Base-by-base conservation (phyloP, 2,329 filamentous ascomycete species). In the Didymella pomorum region DNA sequence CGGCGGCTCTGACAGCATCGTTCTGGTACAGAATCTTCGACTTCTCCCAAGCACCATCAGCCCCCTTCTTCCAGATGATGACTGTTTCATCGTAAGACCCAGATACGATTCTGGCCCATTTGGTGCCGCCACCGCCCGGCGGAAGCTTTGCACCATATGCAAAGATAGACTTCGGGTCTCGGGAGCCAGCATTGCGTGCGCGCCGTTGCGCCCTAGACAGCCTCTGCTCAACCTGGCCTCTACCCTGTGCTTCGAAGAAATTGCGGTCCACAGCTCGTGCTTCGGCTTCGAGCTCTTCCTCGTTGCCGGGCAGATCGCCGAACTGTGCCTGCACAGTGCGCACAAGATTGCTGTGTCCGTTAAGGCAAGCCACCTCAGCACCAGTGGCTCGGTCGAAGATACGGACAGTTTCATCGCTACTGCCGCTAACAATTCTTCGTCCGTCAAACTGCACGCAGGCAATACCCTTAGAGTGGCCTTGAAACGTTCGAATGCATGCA, bases 391-490 rank as follows among this genome's bases (percentile, higher is more conserved):
- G 89, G 73, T 98, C 95, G 74, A 96, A 99, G 20, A 99, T 95
- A 66, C 95, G 93, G 29, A 99, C 92, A 39, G 95, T 93, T 73
- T 96, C 93, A 76, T 99, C 95, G 68, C 93, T 97, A 76, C 93
- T 97, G 2, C 95, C 95, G 68, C 92, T 97, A 50, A 99, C 92
- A 62, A 99, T 96, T 20, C 95, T 87, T 49, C 92, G 88, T 25
- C 92, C 93, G 73, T 99, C 95, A 72, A 95, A 98, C 77, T 99
- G 94, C 16, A 99, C 93, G 75, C 95, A 99, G 2, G 95, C 95
- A 68, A 99, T 98, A 29, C 95, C 95, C 75, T 99, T 99, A 63
- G 87, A 87, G 71, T 99, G 95, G 1, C 94, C 95, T 37, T 91
- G 83, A 31, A 96, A 87, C 0, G 91, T 96, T 68, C 90, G 87